Percentiles rank a stretch among this genome's conserved stretches.
These are phyloP conservation scores for Diaporthe nobilis DNA, from an alignment of 2,329 filamentous ascomycete genomes.

Conservation along the genomic window DNA sequence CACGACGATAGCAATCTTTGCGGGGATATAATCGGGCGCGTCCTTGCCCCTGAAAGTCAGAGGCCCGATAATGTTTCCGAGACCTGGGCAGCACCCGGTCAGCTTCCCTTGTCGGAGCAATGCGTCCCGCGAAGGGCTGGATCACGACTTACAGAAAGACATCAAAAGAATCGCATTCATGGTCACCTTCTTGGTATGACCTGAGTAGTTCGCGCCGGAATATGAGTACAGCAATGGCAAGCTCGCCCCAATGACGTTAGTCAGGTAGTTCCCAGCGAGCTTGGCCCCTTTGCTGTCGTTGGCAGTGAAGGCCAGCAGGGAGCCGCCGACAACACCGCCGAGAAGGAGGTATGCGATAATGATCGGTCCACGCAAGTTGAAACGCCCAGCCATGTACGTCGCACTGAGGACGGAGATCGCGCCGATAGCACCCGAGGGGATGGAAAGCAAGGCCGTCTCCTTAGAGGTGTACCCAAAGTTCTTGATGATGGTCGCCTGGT, in stretches of 20 bases:
- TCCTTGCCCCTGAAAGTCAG: conserved; percentile 54
- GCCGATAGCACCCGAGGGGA: conserved; percentile 53
- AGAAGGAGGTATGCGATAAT: conserved; percentile 47
- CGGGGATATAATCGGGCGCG: conserved; percentile 56
- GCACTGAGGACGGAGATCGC: conserved; percentile 45
- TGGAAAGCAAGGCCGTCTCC: conserved; percentile 51
- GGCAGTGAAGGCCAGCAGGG: conserved; percentile 53
- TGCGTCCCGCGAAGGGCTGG: not conserved
- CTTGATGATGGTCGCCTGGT: conserved; percentile 43
- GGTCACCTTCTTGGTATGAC: conserved; percentile 55
- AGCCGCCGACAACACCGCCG: conserved; percentile 55
- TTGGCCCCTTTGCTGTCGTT: conserved; percentile 51
- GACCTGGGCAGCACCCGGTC: conserved; percentile 43
- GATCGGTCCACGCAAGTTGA: conserved; percentile 40
- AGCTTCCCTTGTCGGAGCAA: not conserved
- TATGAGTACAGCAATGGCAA: conserved; percentile 55
- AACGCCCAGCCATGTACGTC: conserved; percentile 39
- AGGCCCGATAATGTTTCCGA: conserved; percentile 59
- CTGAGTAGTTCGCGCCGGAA: conserved; percentile 50
- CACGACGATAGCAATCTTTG: conserved; percentile 57
- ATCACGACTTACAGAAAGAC: conserved; percentile 50
- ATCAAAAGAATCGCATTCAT: conserved; percentile 54
- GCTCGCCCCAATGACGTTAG: conserved; percentile 54
- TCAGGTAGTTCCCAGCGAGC: conserved; percentile 56
- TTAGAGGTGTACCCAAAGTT: conserved; percentile 43